Percentiles rank a stretch among this genome's conserved stretches.
phyloP scores from a whole-genome alignment of 192 early-diverging fungal genomes.

The Geranomyces michiganensis region DNA sequence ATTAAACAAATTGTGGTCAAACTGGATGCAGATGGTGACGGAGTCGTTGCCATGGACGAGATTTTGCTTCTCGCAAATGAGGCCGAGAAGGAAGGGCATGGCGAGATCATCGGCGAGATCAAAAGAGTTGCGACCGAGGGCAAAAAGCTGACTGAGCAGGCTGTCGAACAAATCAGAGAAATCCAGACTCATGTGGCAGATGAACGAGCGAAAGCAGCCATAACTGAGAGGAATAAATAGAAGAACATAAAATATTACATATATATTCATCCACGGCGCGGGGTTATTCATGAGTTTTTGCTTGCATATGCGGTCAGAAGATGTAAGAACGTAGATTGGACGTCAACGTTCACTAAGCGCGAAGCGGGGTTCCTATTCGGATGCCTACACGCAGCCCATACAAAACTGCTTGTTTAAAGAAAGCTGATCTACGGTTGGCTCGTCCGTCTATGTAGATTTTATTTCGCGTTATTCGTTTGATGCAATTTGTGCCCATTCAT shows the following conservation, averaged over 20 bases:
- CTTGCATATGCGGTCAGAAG: no score
- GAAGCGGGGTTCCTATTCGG: no score
- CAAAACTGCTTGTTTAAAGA: no score
- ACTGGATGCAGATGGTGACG: constrained; percentile 73
- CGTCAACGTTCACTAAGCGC: no score
- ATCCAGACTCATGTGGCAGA: constrained; percentile 26
- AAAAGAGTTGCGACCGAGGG: constrained; percentile 31
- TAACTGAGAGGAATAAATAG: background rate
- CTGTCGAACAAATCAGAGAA: constrained; percentile 31
- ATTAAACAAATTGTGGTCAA: constrained; percentile 77
- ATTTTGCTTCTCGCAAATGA: constrained; percentile 56
- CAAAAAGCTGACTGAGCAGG: constrained; percentile 28
- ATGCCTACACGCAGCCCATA: no score
- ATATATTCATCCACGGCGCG: no score
- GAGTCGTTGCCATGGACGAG: constrained; percentile 66
- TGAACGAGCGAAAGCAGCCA: constrained; percentile 7
- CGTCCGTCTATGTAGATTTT: background rate
- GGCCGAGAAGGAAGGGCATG: constrained; percentile 58
- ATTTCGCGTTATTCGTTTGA: background rate
- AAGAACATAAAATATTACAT: no score
- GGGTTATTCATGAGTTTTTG: no score
- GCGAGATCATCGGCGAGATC: constrained; percentile 45
- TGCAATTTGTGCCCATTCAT: constrained; percentile 13
- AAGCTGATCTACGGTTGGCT: background rate
- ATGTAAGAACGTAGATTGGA: no score